Evolutionary conservation across 2,329 filamentous ascomycete genomes (phyloP).

Genomic region (Paracoccidioides lutzii): DNA sequence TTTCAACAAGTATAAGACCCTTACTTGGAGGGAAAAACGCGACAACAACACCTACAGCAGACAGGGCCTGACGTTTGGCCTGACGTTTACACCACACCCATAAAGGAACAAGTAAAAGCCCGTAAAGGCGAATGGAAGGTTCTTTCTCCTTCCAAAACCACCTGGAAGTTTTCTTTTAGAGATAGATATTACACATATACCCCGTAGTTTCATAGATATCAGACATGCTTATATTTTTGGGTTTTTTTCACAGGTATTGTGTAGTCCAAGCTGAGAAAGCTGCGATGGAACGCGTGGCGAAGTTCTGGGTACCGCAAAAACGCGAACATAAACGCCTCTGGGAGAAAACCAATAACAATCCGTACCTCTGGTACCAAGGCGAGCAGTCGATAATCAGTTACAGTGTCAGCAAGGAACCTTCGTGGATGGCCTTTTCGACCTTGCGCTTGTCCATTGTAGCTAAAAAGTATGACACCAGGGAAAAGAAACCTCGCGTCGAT

Average conservation of each 20-base stretch:
- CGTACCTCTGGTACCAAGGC: not conserved
- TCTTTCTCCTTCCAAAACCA: not conserved
- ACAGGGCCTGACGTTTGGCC: too few species aligned
- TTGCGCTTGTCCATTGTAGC: not conserved
- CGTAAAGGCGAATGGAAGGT: not conserved
- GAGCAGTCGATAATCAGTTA: not conserved
- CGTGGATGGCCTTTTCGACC: not conserved
- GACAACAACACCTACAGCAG: not conserved
- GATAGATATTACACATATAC: not conserved
- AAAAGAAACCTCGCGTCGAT: not conserved
- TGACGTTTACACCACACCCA: not conserved
- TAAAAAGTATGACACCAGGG: not conserved
- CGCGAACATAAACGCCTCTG: not conserved
- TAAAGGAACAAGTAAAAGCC: not conserved
- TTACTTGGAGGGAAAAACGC: not conserved
- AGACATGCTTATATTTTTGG: not conserved
- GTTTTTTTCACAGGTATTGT: not conserved
- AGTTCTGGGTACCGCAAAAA: not conserved
- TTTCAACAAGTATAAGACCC: not conserved
- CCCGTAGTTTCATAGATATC: not conserved
- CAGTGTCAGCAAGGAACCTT: not conserved
- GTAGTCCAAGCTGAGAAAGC: not conserved
- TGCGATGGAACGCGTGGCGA: not conserved
- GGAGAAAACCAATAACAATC: not conserved
- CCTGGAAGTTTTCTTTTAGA: not conserved